Evolutionary conservation across 306 rosid species (phyloP), one percentile per base, ranked within the genome.

Genomic region (Astragalus glycyphyllos): DNA sequence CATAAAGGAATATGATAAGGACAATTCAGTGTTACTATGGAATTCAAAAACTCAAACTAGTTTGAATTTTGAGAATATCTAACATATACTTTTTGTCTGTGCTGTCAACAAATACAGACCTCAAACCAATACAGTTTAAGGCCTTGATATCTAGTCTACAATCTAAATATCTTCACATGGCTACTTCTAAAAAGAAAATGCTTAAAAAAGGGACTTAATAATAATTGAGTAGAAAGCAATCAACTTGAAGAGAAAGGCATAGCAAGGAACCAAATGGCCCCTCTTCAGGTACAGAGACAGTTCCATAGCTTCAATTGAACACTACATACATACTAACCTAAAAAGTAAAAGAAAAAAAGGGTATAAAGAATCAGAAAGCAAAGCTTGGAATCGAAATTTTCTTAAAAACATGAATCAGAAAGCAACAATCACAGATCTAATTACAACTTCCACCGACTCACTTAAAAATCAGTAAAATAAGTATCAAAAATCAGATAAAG

Each of bases 371-470:
- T 29, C 65, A 58, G 51, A 74, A 80, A 54, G 55, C 12, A 73
- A 49, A 35, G 38, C 68, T 51, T 50, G 32, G 7, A 59, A 46
- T 12, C 14, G 58, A 44, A 82, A 72, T n/a, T n/a, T n/a, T n/a
- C 40, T 59, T 77, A 54, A 70, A 69, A 68, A 11, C 66, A 65
- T 63, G 71, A 82, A 65, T 79, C 74, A 75, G 50, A 73, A 83
- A 77, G 59, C 73, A 81, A 61, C 56, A 79, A 66, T 45, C 71
- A 73, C 81, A 86, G 94, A 94, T 94, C 97, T 86, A 86, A 86
- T 55, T 81, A 79, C 29, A 59, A 56, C 44, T 64, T 79, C 34
- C 70, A 80, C 68, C 67, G 50, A 79, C 46, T 66, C 42, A 60
- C 64, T 45, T 35, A 0, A 31, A 15, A 47, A 55, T 11, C 16